Evolutionary conservation across 257 asterid genomes (phyloP), one percentile per base, ranked within the genome.

Genomic region (Ocimum tenuiflorum): DNA sequence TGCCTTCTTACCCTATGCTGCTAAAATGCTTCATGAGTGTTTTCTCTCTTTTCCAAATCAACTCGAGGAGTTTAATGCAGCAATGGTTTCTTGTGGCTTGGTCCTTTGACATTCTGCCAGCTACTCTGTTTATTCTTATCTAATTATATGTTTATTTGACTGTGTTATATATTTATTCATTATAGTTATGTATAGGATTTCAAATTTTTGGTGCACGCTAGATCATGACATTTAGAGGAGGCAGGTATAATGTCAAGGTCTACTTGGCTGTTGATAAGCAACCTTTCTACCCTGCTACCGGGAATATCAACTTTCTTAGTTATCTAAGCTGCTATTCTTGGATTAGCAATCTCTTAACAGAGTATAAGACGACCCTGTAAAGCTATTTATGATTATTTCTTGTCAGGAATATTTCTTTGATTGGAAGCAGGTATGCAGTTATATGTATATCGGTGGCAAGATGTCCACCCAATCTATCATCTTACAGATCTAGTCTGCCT

Each of bases 361-460:
- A 3, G 11, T 8, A 22, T 22, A 6, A n/a, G 22, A 27, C 29
- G 10, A 24, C 38, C 39, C 39, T n/a, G 3, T 12, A 20, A 2
- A 41, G 67, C 67, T 60, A 8, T 61, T 23, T 24, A 61, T 23
- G 13, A 61, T 61, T 29, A 24, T 31, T 55, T 24, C 60, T n/a
- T 15, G 23, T 31, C 3, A 29, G n/a, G 20, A 6, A 29, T 39
- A 38, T 29, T 54, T 27, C 20, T 54, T 27, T 27, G 13, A 27
- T 31, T 27, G 15, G 22, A 29, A 54, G 29, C 42, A 12, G 27
- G 6, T 27, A 24, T 9, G 13, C 60, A 53, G 13, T n/a, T n/a
- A n/a, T 22, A 12, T 52, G 12, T 18, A 52, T 23, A 8, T 22
- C 10, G 10, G 8, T n/a, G n/a, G n/a, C n/a, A n/a, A n/a, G n/a